Base-by-base conservation (phyloP, 208 protist genomes). In the Sergeia podlipaevii region DNA sequence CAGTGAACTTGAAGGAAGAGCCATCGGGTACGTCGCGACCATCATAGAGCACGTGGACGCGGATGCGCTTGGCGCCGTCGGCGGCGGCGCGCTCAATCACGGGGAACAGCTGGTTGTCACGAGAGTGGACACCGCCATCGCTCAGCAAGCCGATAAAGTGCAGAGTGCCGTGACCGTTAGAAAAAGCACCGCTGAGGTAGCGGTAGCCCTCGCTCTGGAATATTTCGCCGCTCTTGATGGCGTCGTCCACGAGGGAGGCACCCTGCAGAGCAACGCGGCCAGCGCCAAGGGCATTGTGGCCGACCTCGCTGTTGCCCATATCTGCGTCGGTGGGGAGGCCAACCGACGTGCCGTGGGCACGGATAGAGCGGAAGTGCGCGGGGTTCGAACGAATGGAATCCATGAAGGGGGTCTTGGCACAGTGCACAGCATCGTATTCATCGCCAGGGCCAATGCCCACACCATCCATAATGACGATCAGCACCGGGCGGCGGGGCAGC, bases 271-370 rank as follows among this genome's bases (percentile, higher is more conserved):
- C 80, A 11, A 98, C 85, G 38, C 93, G 85, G 36, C 96, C 96
- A 2, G 89, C 78, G 37, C 96, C 96, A 53, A 98, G 85, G 4
- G 93, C 91, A 68, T 98, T 98, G 78, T 98, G 96, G 27, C 96
- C 96, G 6, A 98, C 96, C 67, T 98, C 93, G 55, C 86, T 96
- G 81, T 98, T 98, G 33, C 95, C 95, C 93, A 98, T 98, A 57
- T 98, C 95, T 2, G 88, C 89, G 41, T 97, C 91, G 7, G 90
- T 92, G 8, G 95, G 95, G 42, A 98, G 78, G 13, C 95, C 95
- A 10, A 98, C 95, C 1, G 92, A 75, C 2, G 77, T 94, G 37
- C 95, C 95, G 71, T 98, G 95, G 1, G 95, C 95, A 34, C 92
- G 78, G 60, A 98, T 80, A 59, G 82, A 85, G 65, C 87, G 86